Base-by-base conservation (phyloP, 441 rosid species). In the Aquilaria agallochum region DNA sequence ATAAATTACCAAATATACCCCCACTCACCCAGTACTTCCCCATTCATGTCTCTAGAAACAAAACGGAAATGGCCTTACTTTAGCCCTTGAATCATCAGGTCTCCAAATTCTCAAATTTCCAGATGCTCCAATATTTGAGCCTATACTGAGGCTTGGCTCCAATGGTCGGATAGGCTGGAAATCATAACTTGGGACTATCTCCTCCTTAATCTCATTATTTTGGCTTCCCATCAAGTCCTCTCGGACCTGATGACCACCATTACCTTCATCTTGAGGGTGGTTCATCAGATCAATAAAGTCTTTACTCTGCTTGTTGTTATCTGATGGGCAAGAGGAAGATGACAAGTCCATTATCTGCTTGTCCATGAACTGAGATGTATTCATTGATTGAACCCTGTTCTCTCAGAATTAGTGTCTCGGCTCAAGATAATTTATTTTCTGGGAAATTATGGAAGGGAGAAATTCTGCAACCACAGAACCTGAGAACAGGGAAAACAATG, bases 331-430 rank as follows among this genome's bases (percentile, higher is more conserved):
- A 0, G 15, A 15, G 15, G 80, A 72, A 3, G 83, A 70, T 31
- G 86, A 72, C 58, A 87, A 80, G 80, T 92, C 96, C 97, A 88
- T 90, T 64, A 88, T 79, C 72, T 88, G 94, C 66, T 92, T 88
- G 83, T 90, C 96, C 79, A 85, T 83, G 67, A 74, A 88, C 81
- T 74, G 78, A 60, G 84, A 75, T 58, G 86, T 55, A 62, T 84
- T 82, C 92, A 88, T 89, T 62, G 78, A 73, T 72, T 48, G 45
- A 34, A 50, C n/a, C 8, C 27, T 34, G 8, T 30, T 11, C 9
- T 54, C 32, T 9, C 8, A 40, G 9, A 40, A 40, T 5, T 3
- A 5, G 9, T 40, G 2, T 1, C 44, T 9, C 44, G 9, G 44
- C 44, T 40, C 44, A 40, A 40, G 44, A 40, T 40, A 40, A 40